A percentile compares a stretch with the other conserved stretches of the same genome.
phyloP scores from a whole-genome alignment of 1,284 basidiomycete genomes.

The Pterulicium gracile region DNA sequence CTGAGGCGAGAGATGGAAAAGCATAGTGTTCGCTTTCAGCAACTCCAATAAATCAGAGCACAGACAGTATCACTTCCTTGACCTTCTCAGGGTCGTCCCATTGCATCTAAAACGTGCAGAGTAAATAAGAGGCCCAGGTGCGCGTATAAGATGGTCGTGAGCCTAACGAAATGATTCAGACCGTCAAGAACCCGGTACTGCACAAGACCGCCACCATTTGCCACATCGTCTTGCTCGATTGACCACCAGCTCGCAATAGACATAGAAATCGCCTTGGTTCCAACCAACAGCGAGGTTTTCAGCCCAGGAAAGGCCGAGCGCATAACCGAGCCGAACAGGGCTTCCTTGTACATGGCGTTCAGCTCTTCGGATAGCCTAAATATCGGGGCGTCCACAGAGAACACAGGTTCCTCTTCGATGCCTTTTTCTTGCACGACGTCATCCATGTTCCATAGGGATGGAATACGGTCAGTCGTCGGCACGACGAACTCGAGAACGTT shows the following conservation, averaged over 20 bases:
- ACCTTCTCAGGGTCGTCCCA: background rate
- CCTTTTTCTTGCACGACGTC: background rate
- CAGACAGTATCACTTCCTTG: background rate
- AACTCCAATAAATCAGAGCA: too few species aligned
- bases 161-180: background rate
- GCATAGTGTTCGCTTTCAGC: too few species aligned
- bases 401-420: background rate
- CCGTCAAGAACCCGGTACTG: background rate
- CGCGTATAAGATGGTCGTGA: background rate
- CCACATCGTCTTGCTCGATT: background rate
- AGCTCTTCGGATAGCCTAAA: background rate
- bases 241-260: background rate
- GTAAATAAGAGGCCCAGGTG: background rate
- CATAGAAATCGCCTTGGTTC: background rate
- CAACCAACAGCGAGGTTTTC: background rate
- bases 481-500: background rate
- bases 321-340: background rate
- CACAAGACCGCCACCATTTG: background rate
- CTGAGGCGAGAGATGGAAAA: too few species aligned
- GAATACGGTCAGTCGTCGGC: background rate
- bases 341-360: background rate
- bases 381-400: background rate
- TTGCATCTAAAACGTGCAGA: background rate
- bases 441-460: background rate
- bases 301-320: background rate